Conservation (phyloP, 1,139 yeast genomes). For the Saccharomyces hybrid region DNA sequence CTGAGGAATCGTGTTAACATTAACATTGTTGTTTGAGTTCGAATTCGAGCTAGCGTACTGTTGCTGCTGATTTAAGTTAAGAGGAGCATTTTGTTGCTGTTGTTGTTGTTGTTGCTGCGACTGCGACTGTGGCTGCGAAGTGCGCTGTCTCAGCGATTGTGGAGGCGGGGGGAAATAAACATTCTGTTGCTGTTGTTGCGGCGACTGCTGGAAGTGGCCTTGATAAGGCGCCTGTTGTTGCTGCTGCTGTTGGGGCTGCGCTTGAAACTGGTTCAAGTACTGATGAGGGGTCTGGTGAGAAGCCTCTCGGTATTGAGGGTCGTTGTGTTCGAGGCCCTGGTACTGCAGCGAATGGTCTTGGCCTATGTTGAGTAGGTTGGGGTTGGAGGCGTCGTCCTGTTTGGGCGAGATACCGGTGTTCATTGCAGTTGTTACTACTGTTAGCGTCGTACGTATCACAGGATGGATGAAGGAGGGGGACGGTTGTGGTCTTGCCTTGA, state of each 20-base stretch:
- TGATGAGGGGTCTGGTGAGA: constrained; percentile 9
- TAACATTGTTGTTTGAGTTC: constrained; percentile 6
- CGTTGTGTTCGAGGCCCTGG: constrained; percentile 14
- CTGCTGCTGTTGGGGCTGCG: too few species aligned
- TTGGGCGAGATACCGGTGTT: constrained; percentile 14
- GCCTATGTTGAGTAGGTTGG: constrained; percentile 11
- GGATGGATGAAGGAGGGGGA: background rate
- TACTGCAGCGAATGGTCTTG: constrained; percentile 16
- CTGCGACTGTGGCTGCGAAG: constrained; percentile 7
- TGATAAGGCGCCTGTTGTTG: constrained; percentile 7
- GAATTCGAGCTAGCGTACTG: constrained; percentile 5
- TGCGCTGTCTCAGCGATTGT: constrained; percentile 10
- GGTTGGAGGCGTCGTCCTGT: constrained; percentile 9
- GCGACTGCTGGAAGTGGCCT: constrained; percentile 7
- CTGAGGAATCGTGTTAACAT: constrained; percentile 10
- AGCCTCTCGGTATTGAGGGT: constrained; percentile 7
- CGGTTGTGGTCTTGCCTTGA: background rate
- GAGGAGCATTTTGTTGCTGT: constrained; percentile 3
- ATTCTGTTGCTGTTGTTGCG: constrained; percentile 6
- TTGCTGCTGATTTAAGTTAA: constrained; percentile 8
- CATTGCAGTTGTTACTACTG: constrained; percentile 14
- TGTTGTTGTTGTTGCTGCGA: constrained; percentile 8
- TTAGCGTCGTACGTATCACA: constrained; percentile 3
- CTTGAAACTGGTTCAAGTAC: constrained; percentile 9
- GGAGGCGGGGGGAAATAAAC: constrained; percentile 9